Conservation (phyloP, 75 land plant species). For the Cunninghamia lanceolata region DNA sequence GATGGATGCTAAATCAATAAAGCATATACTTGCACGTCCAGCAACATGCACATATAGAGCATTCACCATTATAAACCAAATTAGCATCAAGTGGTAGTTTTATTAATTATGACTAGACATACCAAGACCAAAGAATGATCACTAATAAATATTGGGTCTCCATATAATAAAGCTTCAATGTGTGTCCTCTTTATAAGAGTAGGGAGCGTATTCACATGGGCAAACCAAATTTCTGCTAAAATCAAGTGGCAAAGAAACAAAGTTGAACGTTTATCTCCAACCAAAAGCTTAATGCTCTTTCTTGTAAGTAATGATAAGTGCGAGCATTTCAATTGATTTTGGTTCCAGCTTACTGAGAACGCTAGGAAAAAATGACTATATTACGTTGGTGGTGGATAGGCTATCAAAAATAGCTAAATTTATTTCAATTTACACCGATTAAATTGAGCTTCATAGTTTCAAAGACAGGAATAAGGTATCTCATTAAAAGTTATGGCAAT, state of each 20-base stretch:
- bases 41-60: background rate
- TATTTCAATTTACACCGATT: background rate
- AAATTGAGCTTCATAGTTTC: too few species aligned
- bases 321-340: too few species aligned
- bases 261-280: background rate
- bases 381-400: background rate
- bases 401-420: background rate
- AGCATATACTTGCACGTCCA: background rate
- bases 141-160: background rate
- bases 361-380: background rate
- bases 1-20: background rate
- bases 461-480: too few species aligned
- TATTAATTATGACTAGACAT: background rate
- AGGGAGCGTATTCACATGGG: background rate
- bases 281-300: background rate
- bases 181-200: background rate
- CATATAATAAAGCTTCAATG: background rate
- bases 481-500: too few species aligned
- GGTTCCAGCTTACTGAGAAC: background rate
- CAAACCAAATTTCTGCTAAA: background rate
- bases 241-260: background rate
- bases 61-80: background rate
- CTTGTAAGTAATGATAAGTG: background rate
- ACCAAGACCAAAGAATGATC: background rate
- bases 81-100: background rate